phyloP scores from a whole-genome alignment of 495 filamentous ascomycete species.

The Hypoxylon rickii region DNA sequence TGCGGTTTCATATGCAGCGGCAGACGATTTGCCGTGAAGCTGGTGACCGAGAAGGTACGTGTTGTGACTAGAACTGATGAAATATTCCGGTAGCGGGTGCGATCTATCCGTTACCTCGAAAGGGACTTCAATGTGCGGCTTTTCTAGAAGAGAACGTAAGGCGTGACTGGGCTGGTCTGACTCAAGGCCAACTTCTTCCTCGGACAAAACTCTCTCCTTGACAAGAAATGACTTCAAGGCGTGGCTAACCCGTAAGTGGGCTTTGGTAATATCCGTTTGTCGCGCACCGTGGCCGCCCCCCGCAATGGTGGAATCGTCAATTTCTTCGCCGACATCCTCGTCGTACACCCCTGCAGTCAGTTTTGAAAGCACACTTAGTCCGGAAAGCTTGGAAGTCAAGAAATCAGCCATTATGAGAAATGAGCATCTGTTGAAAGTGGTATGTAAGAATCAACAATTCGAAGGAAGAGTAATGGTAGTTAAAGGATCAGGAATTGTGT shows the following conservation, averaged over 20 bases:
- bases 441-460: neutral
- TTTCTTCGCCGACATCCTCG: slow-evolving; percentile 56
- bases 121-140: slow-evolving; percentile 52
- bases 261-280: slow-evolving; percentile 43
- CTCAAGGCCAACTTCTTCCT: slow-evolving; percentile 42
- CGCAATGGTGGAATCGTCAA: slow-evolving; percentile 49
- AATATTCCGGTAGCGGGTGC: slow-evolving; percentile 58
- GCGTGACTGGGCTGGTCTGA: slow-evolving; percentile 34
- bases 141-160: slow-evolving; percentile 45
- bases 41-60: slow-evolving; percentile 62
- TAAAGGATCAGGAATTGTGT: no score
- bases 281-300: slow-evolving; percentile 54
- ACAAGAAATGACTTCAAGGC: slow-evolving; percentile 51
- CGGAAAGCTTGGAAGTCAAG: slow-evolving; percentile 36
- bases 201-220: slow-evolving; percentile 41
- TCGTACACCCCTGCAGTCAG: slow-evolving; percentile 36
- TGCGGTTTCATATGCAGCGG: slow-evolving; percentile 52
- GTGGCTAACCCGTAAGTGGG: slow-evolving; percentile 51
- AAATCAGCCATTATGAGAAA: slow-evolving; percentile 14
- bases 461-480: neutral
- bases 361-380: slow-evolving; percentile 41
- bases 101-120: slow-evolving; percentile 45
- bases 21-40: slow-evolving; percentile 52
- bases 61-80: slow-evolving; percentile 55
- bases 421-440: no score